These are phyloP conservation scores for Colletotrichum shisoi DNA, from an alignment of 2,329 filamentous ascomycete species.

Conservation along the genomic window DNA sequence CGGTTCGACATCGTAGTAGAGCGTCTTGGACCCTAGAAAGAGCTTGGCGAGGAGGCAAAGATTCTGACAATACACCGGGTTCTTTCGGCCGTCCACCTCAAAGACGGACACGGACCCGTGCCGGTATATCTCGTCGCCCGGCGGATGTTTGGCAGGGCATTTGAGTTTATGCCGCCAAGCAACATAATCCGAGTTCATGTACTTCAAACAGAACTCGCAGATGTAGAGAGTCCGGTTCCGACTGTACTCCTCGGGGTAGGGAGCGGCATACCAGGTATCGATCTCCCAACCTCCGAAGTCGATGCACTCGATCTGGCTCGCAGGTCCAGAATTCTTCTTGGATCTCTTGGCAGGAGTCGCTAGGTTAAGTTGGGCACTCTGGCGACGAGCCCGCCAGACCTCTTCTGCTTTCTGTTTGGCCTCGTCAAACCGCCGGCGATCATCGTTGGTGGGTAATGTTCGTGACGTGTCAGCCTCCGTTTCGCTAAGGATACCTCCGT, in stretches of 20 bases:
- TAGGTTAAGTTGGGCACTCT: slow-evolving; percentile 68
- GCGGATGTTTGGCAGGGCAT: slow-evolving; percentile 94
- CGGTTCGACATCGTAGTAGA: slow-evolving; percentile 97
- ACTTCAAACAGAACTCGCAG: slow-evolving; percentile 98
- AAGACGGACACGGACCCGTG: slow-evolving; percentile 92
- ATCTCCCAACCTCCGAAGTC: slow-evolving; percentile 98
- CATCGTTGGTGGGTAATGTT: slow-evolving; percentile 80
- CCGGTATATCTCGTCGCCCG: slow-evolving; percentile 96
- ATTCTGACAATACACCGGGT: slow-evolving; percentile 98
- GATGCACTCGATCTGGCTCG: slow-evolving; percentile 98
- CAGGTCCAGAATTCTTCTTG: slow-evolving; percentile 81
- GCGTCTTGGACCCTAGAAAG: slow-evolving; percentile 96
- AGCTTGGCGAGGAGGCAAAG: slow-evolving; percentile 94
- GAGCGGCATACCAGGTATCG: slow-evolving; percentile 98
- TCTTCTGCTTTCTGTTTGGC: slow-evolving; percentile 91
- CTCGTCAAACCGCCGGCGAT: slow-evolving; percentile 86
- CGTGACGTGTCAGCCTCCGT: slow-evolving; percentile 89
- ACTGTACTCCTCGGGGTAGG: slow-evolving; percentile 98
- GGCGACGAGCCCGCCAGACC: slow-evolving; percentile 78
- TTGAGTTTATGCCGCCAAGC: slow-evolving; percentile 98
- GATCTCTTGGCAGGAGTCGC: slow-evolving; percentile 69
- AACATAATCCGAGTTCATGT: slow-evolving; percentile 99
- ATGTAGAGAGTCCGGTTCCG: slow-evolving; percentile 97
- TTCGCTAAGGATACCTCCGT: slow-evolving; percentile 90
- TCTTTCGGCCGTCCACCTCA: slow-evolving; percentile 95